Percentiles rank a stretch among this genome's conserved stretches.
Evolutionary conservation across 768 basidiomycete species (phyloP).

Genomic region (Cystofilobasidium ferigula): DNA sequence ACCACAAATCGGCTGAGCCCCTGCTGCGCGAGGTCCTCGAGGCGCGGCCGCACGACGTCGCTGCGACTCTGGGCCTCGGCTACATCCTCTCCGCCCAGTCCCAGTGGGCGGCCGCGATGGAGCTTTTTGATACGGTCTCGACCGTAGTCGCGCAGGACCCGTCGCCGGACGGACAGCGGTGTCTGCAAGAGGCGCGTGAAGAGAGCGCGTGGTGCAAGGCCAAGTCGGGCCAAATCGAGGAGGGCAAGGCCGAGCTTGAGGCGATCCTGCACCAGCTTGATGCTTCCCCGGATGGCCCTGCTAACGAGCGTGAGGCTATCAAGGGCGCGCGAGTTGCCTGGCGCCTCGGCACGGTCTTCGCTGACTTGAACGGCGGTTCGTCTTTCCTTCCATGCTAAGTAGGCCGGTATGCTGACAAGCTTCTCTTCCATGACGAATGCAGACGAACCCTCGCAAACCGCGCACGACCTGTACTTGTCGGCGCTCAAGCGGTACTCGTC

Average conservation of each 20-base stretch:
- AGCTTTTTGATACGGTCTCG: constrained; percentile 53
- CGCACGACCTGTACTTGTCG: constrained; percentile 66
- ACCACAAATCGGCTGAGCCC: constrained; percentile 64
- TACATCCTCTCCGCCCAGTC: constrained; percentile 55
- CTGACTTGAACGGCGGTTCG: constrained; percentile 57
- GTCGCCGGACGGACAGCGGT: constrained; percentile 19
- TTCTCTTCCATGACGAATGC: background rate
- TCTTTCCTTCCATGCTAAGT: constrained; percentile 14
- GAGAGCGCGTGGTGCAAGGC: constrained; percentile 76
- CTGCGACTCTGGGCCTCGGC: constrained; percentile 62
- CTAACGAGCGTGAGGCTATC: constrained; percentile 42
- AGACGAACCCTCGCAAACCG: constrained; percentile 43
- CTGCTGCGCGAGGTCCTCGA: constrained; percentile 63
- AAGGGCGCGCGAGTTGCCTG: constrained; percentile 71
- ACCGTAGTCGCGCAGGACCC: constrained; percentile 42
- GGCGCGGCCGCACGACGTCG: constrained; percentile 51
- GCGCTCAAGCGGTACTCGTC: constrained; percentile 62
- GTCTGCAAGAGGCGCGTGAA: constrained; percentile 49
- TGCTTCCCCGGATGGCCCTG: constrained; percentile 38
- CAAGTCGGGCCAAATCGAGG: constrained; percentile 39
- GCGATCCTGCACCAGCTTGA: constrained; percentile 32
- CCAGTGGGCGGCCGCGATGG: constrained; percentile 59
- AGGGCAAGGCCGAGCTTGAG: constrained; percentile 34
- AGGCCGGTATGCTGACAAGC: background rate
- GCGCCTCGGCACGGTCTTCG: constrained; percentile 66